Evolutionary conservation across 176 grass and related monocot genomes (phyloP).

Genomic region (Olyra latifolia): DNA sequence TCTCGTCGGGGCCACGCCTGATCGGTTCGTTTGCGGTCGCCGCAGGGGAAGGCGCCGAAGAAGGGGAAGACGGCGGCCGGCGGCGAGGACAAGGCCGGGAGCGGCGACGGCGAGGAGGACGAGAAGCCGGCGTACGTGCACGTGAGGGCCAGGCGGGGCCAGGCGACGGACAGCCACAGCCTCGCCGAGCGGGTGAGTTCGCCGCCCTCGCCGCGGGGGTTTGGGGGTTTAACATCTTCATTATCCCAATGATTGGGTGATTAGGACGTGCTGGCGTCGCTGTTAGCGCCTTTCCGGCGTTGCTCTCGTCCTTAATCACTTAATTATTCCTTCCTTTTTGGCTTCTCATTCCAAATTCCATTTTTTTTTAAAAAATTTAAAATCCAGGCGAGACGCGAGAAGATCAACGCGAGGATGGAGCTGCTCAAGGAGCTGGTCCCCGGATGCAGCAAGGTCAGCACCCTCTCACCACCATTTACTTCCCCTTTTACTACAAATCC

Average conservation of each 20-base stretch:
- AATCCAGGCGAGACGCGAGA: slow-evolving; percentile 71
- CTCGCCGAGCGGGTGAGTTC: slow-evolving; percentile 74
- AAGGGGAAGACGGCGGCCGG: slow-evolving; percentile 53
- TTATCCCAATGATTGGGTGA: slow-evolving; percentile 48
- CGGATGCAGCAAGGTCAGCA: slow-evolving; percentile 75
- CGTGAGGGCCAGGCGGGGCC: slow-evolving; percentile 67
- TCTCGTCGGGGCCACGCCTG: neutral
- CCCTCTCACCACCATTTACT: neutral
- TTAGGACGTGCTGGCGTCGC: slow-evolving; percentile 39
- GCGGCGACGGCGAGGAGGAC: slow-evolving; percentile 37
- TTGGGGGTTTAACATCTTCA: neutral
- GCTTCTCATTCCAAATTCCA: neutral
- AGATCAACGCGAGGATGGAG: slow-evolving; percentile 91
- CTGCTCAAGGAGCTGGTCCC: slow-evolving; percentile 92
- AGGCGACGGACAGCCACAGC: slow-evolving; percentile 90
- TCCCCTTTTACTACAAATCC: neutral
- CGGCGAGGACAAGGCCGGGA: slow-evolving; percentile 29
- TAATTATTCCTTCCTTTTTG: slow-evolving; percentile 25
- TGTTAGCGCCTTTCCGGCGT: slow-evolving; percentile 21
- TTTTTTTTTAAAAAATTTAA: neutral
- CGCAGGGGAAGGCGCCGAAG: slow-evolving; percentile 52
- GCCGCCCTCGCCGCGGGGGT: neutral
- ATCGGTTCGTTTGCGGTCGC: neutral
- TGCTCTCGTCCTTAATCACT: slow-evolving; percentile 29
- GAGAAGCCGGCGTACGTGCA: slow-evolving; percentile 80